Evolutionary conservation across 2,329 filamentous ascomycete genomes (phyloP).

Genomic region (Ascochyta lentis): DNA sequence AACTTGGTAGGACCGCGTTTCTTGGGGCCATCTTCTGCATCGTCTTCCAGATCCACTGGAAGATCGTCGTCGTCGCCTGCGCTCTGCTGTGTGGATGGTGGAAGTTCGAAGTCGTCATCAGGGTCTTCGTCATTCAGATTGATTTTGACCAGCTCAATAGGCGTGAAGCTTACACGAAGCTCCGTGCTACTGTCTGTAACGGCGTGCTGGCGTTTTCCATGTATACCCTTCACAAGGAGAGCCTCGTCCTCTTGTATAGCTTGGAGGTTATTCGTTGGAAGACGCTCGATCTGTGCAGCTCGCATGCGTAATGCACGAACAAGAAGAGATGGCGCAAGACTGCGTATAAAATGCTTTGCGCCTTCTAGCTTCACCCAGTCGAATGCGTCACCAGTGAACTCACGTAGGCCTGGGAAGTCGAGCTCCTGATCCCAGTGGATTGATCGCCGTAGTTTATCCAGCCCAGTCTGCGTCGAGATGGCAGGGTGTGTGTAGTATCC

Average conservation of each 20-base stretch:
- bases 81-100: constrained; percentile 24
- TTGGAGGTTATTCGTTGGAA: constrained; percentile 41
- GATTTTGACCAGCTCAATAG: constrained; percentile 77
- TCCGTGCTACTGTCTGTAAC: constrained; percentile 79
- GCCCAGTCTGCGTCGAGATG: constrained; percentile 68
- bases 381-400: constrained; percentile 79
- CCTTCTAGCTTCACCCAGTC: constrained; percentile 83
- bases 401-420: constrained; percentile 71
- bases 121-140: constrained; percentile 77
- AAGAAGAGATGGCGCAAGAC: constrained; percentile 78
- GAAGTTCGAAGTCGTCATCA: constrained; percentile 65
- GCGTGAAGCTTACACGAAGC: constrained; percentile 78
- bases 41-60: constrained; percentile 39
- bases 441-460: constrained; percentile 61
- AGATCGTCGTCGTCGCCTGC: constrained; percentile 42
- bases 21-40: constrained; percentile 48
- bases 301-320: constrained; percentile 61
- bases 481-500: constrained; percentile 88
- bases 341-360: constrained; percentile 82
- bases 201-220: constrained; percentile 71
- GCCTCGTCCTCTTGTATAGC: constrained; percentile 57
- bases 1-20: constrained; percentile 59
- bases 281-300: constrained; percentile 29
- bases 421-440: constrained; percentile 69
- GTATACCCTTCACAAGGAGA: constrained; percentile 69